A percentile compares a stretch with the other conserved stretches of the same genome.
These are phyloP conservation scores for Wickerhamiella parazyma DNA, from an alignment of 805 yeast species.

Conservation along the genomic window DNA sequence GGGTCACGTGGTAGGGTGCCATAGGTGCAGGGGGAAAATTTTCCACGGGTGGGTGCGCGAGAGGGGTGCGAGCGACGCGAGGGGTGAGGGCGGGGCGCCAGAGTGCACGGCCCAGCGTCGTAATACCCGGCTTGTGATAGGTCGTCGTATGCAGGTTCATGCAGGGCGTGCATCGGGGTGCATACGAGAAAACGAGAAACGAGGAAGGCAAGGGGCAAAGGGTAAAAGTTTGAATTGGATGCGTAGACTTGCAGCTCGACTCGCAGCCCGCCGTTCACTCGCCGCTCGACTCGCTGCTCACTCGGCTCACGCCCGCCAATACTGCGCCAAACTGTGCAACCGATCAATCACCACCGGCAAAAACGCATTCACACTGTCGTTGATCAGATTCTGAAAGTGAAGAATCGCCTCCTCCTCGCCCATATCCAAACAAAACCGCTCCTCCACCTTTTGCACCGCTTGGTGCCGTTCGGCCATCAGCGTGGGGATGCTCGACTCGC, in stretches of 20 bases:
- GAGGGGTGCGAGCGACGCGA: neutral
- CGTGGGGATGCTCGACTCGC: constrained; percentile 85
- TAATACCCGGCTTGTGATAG: neutral
- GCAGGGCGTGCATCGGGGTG: neutral
- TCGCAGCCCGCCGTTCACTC: too few species aligned
- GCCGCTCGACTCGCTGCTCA: too few species aligned
- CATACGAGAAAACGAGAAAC: neutral
- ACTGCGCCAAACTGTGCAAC: constrained; percentile 89
- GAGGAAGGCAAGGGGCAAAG: too few species aligned
- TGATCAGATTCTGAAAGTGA: constrained; percentile 87
- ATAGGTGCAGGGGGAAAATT: constrained; percentile 3
- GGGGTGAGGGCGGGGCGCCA: neutral
- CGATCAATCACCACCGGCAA: constrained; percentile 92
- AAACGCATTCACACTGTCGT: constrained; percentile 86
- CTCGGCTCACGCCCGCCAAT: constrained; percentile 74
- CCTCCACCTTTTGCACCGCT: constrained; percentile 82
- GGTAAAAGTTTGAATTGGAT: too few species aligned
- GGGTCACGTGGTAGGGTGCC: constrained; percentile 6
- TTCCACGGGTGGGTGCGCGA: neutral
- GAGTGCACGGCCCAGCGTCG: too few species aligned
- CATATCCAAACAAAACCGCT: constrained; percentile 84
- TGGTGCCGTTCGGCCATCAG: constrained; percentile 71
- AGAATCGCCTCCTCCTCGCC: constrained; percentile 91
- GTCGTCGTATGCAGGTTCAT: neutral
- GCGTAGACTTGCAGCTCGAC: too few species aligned